Evolutionary conservation across 208 protist species (phyloP).

Genomic region (Leishmania martiniquensis): DNA sequence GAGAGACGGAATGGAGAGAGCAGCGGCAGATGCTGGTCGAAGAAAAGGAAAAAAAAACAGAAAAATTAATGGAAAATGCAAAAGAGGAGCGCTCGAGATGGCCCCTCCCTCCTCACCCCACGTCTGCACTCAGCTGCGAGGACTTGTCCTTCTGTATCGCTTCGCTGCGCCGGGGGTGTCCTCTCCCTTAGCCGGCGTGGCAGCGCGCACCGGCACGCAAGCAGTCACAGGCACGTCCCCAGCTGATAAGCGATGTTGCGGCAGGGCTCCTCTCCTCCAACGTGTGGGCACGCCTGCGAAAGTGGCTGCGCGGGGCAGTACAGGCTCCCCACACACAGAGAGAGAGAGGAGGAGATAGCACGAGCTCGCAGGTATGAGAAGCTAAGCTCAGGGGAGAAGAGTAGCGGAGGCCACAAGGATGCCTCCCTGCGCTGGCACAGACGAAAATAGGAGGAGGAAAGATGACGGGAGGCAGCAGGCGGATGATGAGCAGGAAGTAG

Average conservation of each 20-base stretch:
- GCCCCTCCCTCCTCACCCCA: too few relatives aligned
- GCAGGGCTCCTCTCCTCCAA: background rate
- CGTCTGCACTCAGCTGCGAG: too few relatives aligned
- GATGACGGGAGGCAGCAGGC: background rate
- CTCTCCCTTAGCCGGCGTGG: background rate
- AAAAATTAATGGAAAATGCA: too few relatives aligned
- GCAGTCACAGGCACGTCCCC: too few relatives aligned
- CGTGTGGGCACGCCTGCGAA: background rate
- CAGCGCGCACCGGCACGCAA: too few relatives aligned
- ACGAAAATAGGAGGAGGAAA: background rate
- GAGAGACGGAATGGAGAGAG: background rate
- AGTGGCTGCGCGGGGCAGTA: background rate
- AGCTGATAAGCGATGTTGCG: background rate
- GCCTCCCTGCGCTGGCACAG: background rate
- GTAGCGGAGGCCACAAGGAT: background rate
- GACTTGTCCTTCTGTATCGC: background rate
- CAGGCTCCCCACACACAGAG: background rate
- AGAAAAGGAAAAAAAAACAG: too few relatives aligned
- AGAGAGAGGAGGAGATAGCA: too few relatives aligned
- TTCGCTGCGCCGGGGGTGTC: background rate
- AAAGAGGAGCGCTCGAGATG: too few relatives aligned
- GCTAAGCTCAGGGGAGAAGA: background rate
- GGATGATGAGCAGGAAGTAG: background rate
- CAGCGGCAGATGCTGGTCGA: background rate
- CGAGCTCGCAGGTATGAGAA: background rate